These are phyloP conservation scores for Chenopodium formosanum DNA, from an alignment of 148 eudicot genomes.

Conservation along the genomic window DNA sequence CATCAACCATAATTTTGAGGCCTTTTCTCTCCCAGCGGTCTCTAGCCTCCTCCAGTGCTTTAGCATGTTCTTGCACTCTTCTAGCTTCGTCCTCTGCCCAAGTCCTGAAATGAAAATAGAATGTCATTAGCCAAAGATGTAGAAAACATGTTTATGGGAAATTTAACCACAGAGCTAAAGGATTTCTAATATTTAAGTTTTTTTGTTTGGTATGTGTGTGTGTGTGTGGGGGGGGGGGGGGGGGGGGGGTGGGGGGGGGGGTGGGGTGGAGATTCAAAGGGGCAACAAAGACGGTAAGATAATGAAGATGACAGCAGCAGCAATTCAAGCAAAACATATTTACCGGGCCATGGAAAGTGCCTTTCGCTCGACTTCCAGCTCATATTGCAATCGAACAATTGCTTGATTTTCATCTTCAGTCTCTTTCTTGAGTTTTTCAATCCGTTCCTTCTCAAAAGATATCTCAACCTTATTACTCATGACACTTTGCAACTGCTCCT, in stretches of 20 bases:
- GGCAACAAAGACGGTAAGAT: neutral
- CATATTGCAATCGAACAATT: conserved; percentile 71
- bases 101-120: conserved; percentile 42
- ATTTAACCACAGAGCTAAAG: neutral
- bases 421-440: conserved; percentile 69
- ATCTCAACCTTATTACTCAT: conserved; percentile 75
- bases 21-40: conserved; percentile 88
- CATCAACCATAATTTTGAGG: conserved; percentile 74
- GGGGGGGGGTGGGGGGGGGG: neutral
- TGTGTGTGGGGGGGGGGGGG: neutral
- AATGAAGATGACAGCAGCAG: neutral
- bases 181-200: neutral
- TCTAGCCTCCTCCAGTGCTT: conserved; percentile 87
- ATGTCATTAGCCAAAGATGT: conserved; percentile 9
- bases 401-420: conserved; percentile 82
- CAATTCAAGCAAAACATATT: conserved; percentile 16
- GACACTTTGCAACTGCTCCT: conserved; percentile 79
- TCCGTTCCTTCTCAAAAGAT: conserved; percentile 81
- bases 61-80: conserved; percentile 90
- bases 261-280: neutral
- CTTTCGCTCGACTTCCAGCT: conserved; percentile 92
- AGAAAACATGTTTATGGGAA: neutral
- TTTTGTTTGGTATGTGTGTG: too few species aligned
- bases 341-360: conserved; percentile 98
- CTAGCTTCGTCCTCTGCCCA: conserved; percentile 99